Base-by-base conservation (phyloP, 1,284 basidiomycete species). In the Neonothopanus nambi region DNA sequence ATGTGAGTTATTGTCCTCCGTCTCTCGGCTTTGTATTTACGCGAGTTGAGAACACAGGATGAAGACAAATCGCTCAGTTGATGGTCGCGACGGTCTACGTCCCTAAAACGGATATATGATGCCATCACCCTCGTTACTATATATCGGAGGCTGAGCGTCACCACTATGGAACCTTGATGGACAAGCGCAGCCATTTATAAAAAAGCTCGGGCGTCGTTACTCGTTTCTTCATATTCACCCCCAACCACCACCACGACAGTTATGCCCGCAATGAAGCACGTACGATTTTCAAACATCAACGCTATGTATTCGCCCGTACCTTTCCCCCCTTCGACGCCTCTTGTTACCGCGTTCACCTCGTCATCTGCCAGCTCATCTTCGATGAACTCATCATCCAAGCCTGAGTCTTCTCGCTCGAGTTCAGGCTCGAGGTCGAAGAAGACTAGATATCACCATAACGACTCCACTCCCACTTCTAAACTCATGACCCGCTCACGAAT, bases 231-330 rank as follows among this genome's bases (percentile, higher is more conserved):
- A 36, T 6, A 15, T 30, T 37, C 40, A 3, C 11, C 40, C 24
- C 40, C 18, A 13, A 17, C 12, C n/a, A n/a, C 26, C 26, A 36
- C 30, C 9, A 23, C 35, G 37, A 23, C 40, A 23, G 33, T 26
- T 20, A 51, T 51, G 49, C 40, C 49, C 30, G 37, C 59, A 36
- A 63, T 62, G 48, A 77, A 74, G 61, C 77, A 71, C 56, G 78
- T 79, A 49, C 75, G 73, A 48, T 79, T 79, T 59, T 69, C 75
- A 49, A 61, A 68, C 13, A 71, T 71, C 40, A 77, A 77, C 64
- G 68, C 69, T 48, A 66, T 75, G 33, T 79, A 77, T 63, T 73
- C 74, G 2, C 70, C 74, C 39, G 56, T 58, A 30, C 64, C 68
- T 3, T 56, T 63, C 21, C 66, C 68, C 1, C 69, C 74, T 0